Evolutionary conservation across 768 basidiomycete species (phyloP), one percentile per base, ranked within the genome.

Genomic region (Russula griseocarnosa): DNA sequence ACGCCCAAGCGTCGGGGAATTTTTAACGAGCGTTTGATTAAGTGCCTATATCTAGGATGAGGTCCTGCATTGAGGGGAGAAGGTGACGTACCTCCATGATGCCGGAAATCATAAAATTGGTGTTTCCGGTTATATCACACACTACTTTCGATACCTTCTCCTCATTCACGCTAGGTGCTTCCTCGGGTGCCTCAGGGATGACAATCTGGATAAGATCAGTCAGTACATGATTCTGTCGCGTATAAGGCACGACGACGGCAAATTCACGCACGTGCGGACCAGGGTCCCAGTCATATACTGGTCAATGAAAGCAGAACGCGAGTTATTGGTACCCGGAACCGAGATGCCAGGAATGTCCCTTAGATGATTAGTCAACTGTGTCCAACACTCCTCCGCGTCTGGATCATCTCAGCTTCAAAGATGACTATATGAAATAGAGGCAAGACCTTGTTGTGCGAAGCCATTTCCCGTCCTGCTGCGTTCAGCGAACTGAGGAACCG

Each of bases 401-500:
- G 44, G 32, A 32, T 42, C 16, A 55, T 49, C 22, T 64, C 32
- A 52, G 26, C 30, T 50, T 40, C 14, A 28, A 30, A 9, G 18
- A 51, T 28, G 46, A 32, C 47, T 58, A 26, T 24, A 28, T 46
- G 9, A 63, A 26, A 14, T 46, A 57, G 10, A 46, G 13, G 55
- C 13, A 67, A 38, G 42, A 80, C 78, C 82, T 82, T 98, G 96
- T 73, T 98, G 97, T 1, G 94, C 87, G 69, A 74, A 51, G 70
- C 77, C 54, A 71, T 75, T 74, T 72, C 75, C 67, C 76, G 76
- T 47, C 74, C 76, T 61, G 78, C 78, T 69, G 79, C 83, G 69
- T 72, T 98, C 94, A 3, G 86, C 90, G 70, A 99, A 98, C 75
- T 98, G 97, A 3, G 96, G 96, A 34, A 92, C 86, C 10, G 86